Evolutionary conservation across 2,329 filamentous ascomycete genomes (phyloP).

Genomic region (Colletotrichum brevisporum): DNA sequence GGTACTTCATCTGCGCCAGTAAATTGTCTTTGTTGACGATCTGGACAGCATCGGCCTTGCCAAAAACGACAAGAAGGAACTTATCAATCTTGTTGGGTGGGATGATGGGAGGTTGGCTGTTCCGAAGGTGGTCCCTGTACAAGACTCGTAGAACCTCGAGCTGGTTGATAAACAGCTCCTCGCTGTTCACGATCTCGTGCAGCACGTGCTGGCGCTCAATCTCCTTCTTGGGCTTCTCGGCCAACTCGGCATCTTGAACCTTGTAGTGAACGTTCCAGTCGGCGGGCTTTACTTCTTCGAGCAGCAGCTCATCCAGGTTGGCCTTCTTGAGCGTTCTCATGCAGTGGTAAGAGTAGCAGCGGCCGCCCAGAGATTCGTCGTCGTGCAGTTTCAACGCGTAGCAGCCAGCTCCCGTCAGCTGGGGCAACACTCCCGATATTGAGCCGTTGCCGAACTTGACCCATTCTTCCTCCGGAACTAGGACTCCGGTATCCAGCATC

Average conservation of each 20-base stretch:
- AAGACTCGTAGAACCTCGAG: slow-evolving; percentile 87
- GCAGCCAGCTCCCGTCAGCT: slow-evolving; percentile 91
- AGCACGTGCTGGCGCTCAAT: slow-evolving; percentile 93
- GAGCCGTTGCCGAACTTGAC: slow-evolving; percentile 88
- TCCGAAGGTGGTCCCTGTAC: slow-evolving; percentile 85
- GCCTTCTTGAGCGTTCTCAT: slow-evolving; percentile 95
- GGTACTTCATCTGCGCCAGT: slow-evolving; percentile 93
- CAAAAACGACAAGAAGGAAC: slow-evolving; percentile 90
- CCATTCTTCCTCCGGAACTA: slow-evolving; percentile 96
- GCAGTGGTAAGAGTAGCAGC: slow-evolving; percentile 95
- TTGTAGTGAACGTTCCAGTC: slow-evolving; percentile 95
- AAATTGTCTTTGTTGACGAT: slow-evolving; percentile 94
- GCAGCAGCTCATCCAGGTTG: slow-evolving; percentile 81
- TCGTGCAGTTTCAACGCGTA: slow-evolving; percentile 90
- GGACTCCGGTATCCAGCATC: slow-evolving; percentile 83
- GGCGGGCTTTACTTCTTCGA: slow-evolving; percentile 78
- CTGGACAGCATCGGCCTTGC: slow-evolving; percentile 89
- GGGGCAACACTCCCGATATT: slow-evolving; percentile 92
- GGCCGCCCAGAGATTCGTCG: slow-evolving; percentile 71
- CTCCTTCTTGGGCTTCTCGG: slow-evolving; percentile 84
- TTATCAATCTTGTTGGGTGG: slow-evolving; percentile 81
- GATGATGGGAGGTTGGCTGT: slow-evolving; percentile 84
- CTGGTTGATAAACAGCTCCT: slow-evolving; percentile 91
- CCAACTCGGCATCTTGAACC: slow-evolving; percentile 82
- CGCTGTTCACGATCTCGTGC: slow-evolving; percentile 94